Conservation (phyloP, 2,329 filamentous ascomycete genomes). For the Mariannaea elegans region DNA sequence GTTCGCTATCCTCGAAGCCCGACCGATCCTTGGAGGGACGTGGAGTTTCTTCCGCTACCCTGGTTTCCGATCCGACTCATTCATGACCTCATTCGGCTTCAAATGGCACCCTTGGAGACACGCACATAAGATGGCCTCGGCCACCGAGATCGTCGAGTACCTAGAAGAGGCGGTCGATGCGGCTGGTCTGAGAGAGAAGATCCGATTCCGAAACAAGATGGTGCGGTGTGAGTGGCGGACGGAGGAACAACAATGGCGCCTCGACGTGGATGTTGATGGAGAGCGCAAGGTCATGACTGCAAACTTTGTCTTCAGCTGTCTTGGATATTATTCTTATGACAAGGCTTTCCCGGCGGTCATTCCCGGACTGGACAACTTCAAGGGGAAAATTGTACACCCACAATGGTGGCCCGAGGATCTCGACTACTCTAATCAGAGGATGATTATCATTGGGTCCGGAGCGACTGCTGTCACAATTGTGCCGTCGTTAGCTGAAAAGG, state of each 20-base stretch:
- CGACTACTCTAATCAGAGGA: conserved; percentile 71
- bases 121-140: conserved; percentile 59
- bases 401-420: conserved; percentile 80
- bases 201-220: conserved; percentile 61
- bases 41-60: conserved; percentile 84
- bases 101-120: conserved; percentile 76
- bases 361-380: conserved; percentile 73
- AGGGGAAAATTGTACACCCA: conserved; percentile 71
- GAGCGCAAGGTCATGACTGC: conserved; percentile 48
- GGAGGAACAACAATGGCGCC: conserved; percentile 63
- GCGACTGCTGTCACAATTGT: conserved; percentile 83
- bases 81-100: conserved; percentile 71
- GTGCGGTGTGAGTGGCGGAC: conserved; percentile 62
- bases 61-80: conserved; percentile 74
- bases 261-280: conserved; percentile 52
- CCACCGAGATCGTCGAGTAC: conserved; percentile 62
- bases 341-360: conserved; percentile 68
- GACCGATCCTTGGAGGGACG: conserved; percentile 74
- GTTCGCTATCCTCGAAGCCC: conserved; percentile 74
- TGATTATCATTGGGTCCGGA: conserved; percentile 79
- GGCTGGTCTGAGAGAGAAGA: conserved; percentile 62
- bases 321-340: conserved; percentile 78
- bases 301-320: conserved; percentile 66
- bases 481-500: conserved; percentile 72
- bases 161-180: conserved; percentile 59